Evolutionary conservation across 352 stramenopile genomes (phyloP), one percentile per base, ranked within the genome.

Genomic region (Plasmopara viticola): DNA sequence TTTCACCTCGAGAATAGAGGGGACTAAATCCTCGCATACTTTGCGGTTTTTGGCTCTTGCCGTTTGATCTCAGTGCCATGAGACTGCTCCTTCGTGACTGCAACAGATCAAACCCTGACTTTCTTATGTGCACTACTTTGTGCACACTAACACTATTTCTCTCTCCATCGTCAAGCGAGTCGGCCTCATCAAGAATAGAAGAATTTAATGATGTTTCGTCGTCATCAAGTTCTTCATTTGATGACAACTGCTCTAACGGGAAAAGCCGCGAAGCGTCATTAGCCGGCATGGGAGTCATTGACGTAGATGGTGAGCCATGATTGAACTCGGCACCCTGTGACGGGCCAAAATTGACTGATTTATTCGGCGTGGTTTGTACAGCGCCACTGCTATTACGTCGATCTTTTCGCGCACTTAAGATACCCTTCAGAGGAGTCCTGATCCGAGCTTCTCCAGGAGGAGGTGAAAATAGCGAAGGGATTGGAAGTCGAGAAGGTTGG

Each of bases 321-420:
- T 89, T 86, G 62, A 92, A 94, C 53, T 94, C 78, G 5, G 80
- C 77, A 31, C 78, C 78, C 54, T 88, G 68, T 5, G 84, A 68
- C 9, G 84, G 81, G 30, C 84, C 84, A 64, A 94, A 94, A 54
- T 90, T 90, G 20, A 94, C 78, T 15, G 71, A 78, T 49, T 94
- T 94, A 45, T 53, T 91, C 6, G 84, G 84, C 28, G 84, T 94
- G 31, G 70, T 70, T 18, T 75, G 70, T 0, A 62, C 59, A 44
- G 25, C 38, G 2, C 45, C 43, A 44, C 13, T 15, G 30, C 46
- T n/a, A 50, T 40, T 49, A 7, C 50, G 54, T 14, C 57, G 69
- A 7, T 53, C 52, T 52, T 94, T 94, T 38, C 72, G 68, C 2
- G 80, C 84, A 51, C 84, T 94, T 38, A 94, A 46, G 18, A 87